A percentile compares a stretch with the other conserved stretches of the same genome.
These are phyloP conservation scores for Fagus sylvatica DNA, from an alignment of 306 rosid species.

Conservation along the genomic window DNA sequence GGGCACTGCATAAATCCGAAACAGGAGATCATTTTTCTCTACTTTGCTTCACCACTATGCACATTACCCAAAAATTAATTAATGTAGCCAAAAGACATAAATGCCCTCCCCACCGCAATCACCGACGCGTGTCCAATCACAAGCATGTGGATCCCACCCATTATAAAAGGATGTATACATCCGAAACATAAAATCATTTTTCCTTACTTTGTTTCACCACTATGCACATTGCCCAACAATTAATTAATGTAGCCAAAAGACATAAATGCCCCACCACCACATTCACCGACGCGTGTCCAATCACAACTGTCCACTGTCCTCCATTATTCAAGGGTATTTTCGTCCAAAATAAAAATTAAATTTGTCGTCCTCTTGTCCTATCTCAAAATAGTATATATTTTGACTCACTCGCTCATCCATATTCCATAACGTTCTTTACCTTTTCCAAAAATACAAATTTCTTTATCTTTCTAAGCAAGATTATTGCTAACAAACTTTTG, in stretches of 20 bases:
- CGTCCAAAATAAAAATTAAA: not conserved
- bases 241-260: not conserved
- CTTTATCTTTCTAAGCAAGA: too few species aligned
- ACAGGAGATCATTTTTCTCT: too few species aligned
- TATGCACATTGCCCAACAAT: not conserved
- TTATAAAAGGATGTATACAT: too few species aligned
- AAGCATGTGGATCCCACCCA: too few species aligned
- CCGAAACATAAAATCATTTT: too few species aligned
- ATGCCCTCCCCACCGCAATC: conserved; percentile 1
- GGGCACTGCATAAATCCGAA: too few species aligned
- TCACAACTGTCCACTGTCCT: not conserved
- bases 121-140: not conserved
- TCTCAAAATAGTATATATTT: not conserved
- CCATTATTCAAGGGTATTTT: not conserved
- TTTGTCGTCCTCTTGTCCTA: not conserved
- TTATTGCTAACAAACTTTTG: too few species aligned
- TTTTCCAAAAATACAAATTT: too few species aligned
- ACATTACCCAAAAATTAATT: not conserved
- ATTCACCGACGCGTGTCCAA: not conserved
- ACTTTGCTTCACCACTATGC: not conserved
- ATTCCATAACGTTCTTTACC: not conserved
- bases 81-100: not conserved
- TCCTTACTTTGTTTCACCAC: not conserved
- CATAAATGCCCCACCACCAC: conserved; percentile 18
- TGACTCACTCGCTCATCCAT: not conserved